Conservation (phyloP, 2,329 filamentous ascomycete species). For the Penicillium sp. region DNA sequence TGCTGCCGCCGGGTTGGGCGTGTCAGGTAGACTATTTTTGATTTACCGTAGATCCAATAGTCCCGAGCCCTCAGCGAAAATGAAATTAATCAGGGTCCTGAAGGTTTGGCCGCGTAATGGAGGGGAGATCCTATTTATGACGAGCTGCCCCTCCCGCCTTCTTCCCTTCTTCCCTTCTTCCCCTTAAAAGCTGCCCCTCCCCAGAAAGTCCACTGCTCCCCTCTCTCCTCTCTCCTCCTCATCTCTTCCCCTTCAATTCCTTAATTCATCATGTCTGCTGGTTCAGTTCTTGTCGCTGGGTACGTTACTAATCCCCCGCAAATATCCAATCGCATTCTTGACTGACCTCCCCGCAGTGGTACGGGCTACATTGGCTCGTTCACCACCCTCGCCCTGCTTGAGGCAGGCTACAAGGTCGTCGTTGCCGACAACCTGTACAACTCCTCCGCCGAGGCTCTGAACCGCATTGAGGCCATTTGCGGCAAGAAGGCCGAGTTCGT, state of each 20-base stretch:
- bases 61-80: too few species aligned
- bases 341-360: slow-evolving; percentile 60
- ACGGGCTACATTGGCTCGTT: slow-evolving; percentile 99
- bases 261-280: slow-evolving; percentile 67
- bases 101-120: slow-evolving; percentile 8
- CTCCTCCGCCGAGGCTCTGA: slow-evolving; percentile 86
- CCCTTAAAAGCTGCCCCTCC: slow-evolving; percentile 22
- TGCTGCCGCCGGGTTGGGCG: too few species aligned
- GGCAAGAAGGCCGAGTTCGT: slow-evolving; percentile 87
- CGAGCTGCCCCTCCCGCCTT: slow-evolving; percentile 10
- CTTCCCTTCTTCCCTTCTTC: slow-evolving; percentile 11
- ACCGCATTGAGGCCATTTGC: slow-evolving; percentile 91
- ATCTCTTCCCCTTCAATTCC: not conserved
- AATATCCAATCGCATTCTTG: slow-evolving; percentile 25
- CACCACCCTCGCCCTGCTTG: slow-evolving; percentile 86
- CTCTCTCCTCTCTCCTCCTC: slow-evolving; percentile 8
- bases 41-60: too few species aligned
- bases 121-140: not conserved
- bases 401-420: slow-evolving; percentile 95
- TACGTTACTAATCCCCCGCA: slow-evolving; percentile 59
- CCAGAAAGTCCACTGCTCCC: slow-evolving; percentile 12
- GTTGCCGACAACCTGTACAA: slow-evolving; percentile 98
- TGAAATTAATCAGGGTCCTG: slow-evolving; percentile 1
- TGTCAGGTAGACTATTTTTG: too few species aligned
- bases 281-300: slow-evolving; percentile 92